phyloP scores from a whole-genome alignment of 805 yeast genomes.

The Hanseniaspora occidentalis region DNA sequence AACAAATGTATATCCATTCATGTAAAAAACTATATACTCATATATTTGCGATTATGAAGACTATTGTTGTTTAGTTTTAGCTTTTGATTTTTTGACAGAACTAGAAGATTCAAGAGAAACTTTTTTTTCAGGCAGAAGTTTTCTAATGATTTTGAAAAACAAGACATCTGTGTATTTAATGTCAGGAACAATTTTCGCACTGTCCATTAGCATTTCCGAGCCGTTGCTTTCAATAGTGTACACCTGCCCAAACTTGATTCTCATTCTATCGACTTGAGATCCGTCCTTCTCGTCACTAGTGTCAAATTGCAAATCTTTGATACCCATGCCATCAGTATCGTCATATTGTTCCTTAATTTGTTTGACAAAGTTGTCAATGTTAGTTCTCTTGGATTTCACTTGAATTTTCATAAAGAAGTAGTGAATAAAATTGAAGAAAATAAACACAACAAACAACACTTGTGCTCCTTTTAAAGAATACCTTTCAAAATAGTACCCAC shows the following conservation, averaged over 20 bases:
- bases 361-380: constrained; percentile 38
- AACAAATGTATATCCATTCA: no score
- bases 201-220: constrained; percentile 24
- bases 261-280: constrained; percentile 36
- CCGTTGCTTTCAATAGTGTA: constrained; percentile 36
- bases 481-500: constrained; percentile 40
- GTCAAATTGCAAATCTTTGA: constrained; percentile 30
- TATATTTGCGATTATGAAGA: no score
- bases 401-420: constrained; percentile 41
- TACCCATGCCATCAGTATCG: constrained; percentile 44
- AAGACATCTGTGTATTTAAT: constrained; percentile 1
- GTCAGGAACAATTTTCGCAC: neutral
- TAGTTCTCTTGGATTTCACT: constrained; percentile 41
- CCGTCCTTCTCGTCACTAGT: constrained; percentile 30
- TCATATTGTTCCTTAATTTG: constrained; percentile 39
- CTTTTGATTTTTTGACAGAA: no score
- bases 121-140: neutral
- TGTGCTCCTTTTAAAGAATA: constrained; percentile 40
- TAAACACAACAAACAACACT: constrained; percentile 38
- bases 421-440: constrained; percentile 46
- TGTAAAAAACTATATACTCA: no score
- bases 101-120: constrained; percentile 8
- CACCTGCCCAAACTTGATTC: constrained; percentile 49
- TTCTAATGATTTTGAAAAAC: constrained; percentile 12
- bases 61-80: no score